These are phyloP conservation scores for Chlorella sp. DNA, from an alignment of 139 green algal species.

Conservation along the genomic window DNA sequence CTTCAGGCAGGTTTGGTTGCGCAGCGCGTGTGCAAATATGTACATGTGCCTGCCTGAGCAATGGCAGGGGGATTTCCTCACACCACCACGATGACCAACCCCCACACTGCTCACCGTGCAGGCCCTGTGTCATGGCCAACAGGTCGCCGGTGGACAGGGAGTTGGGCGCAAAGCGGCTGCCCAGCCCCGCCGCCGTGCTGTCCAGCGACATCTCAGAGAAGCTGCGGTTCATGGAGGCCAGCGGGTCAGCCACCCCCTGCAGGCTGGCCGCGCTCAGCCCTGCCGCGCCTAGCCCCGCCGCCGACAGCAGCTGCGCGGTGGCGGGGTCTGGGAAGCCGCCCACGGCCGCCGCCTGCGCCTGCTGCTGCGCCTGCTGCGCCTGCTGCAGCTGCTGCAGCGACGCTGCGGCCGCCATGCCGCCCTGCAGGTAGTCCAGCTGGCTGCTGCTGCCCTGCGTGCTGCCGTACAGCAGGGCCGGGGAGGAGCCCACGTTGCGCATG, in stretches of 20 bases:
- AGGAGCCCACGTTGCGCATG: constrained; percentile 29
- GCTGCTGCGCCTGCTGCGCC: constrained; percentile 16
- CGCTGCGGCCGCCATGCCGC: constrained; percentile 5
- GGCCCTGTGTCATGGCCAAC: constrained; percentile 28
- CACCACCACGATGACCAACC: no score
- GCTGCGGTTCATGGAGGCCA: constrained; percentile 27
- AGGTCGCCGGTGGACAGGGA: constrained; percentile 42
- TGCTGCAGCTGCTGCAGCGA: constrained; percentile 13
- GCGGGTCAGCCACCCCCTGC: constrained; percentile 1
- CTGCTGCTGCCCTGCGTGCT: neutral
- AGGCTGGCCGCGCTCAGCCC: neutral
- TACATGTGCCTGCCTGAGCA: no score
- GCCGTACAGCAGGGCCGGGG: constrained; percentile 16
- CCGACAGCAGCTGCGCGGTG: constrained; percentile 1
- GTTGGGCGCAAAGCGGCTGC: constrained; percentile 8
- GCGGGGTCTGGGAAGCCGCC: constrained; percentile 9
- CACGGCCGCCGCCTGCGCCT: constrained; percentile 1
- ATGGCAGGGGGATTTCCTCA: no score
- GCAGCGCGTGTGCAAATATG: no score
- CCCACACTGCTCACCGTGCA: neutral
- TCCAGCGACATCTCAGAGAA: constrained; percentile 44
- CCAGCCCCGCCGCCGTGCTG: constrained; percentile 10
- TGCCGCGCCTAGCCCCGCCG: no score
- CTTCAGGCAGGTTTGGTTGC: no score
- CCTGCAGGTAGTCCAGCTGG: constrained; percentile 32